Base-by-base conservation (phyloP, 192 early-diverging fungal genomes). In the Umbelopsis vinacea region DNA sequence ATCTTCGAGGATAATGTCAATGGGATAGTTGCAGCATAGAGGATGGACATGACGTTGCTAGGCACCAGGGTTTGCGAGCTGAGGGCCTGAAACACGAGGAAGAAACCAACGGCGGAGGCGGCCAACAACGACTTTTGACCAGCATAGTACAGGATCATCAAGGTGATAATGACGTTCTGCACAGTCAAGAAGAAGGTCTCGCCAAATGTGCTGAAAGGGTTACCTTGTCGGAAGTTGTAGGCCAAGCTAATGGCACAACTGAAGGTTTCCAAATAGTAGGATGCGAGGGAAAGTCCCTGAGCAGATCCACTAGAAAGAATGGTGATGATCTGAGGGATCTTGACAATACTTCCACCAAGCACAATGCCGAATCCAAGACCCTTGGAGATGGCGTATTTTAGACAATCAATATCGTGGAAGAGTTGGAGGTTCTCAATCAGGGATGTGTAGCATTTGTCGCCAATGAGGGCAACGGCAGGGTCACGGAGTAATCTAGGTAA, bases 271-370 rank as follows among this genome's bases (percentile, higher is more conserved):
- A 99, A 82, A 6, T 93, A 72, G 71, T 94, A 93, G 7, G 90
- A 88, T 14, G 84, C 76, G 69, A 96, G 83, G 11, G 92, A 95
- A 57, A 99, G 85, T 3, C 97, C 97, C 55, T 86, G 82, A 15
- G 90, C 90, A 35, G 92, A 93, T 57, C 81, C 68, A 45, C 89
- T 82, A 23, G 77, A 76, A 21, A 94, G 55, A 55, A 98, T 97
- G 71, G 97, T 99, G 76, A 94, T 76, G 38, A 99, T 96, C 83
- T 99, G 97, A 9, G 98, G 98, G 33, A 99, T 79, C 80, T 99
- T 99, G 68, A 98, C 88, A 45, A 98, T 89, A 40, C 92, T 89
- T n/a, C 95, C 93, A 47, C 93, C 95, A 6, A 90, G 72, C n/a
- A 98, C 93, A 67, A 99, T 96, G n/a, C 95, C 95, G 23, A 99